Conservation (phyloP, 2,329 filamentous ascomycete genomes). For the Neobulgaria alba region DNA sequence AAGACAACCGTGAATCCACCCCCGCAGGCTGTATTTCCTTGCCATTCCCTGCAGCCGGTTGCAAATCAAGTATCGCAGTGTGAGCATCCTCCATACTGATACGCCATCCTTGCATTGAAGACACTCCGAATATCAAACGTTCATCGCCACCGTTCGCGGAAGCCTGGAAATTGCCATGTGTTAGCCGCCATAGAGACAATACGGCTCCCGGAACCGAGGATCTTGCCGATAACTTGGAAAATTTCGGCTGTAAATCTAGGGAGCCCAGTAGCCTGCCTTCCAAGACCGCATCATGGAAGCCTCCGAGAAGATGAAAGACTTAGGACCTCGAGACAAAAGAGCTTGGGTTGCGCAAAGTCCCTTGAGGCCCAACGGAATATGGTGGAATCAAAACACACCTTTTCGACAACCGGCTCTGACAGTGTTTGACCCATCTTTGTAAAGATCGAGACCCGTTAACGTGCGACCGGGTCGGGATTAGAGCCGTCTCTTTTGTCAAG, state of each 20-base stretch:
- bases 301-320: too few relatives aligned
- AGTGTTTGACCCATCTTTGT: slow-evolving; percentile 90
- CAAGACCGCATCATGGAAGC: too few relatives aligned
- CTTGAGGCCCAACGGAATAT: neutral
- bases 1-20: slow-evolving; percentile 67
- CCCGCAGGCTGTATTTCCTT: slow-evolving; percentile 47
- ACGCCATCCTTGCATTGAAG: slow-evolving; percentile 99
- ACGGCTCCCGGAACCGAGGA: slow-evolving; percentile 27
- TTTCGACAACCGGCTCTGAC: slow-evolving; percentile 97
- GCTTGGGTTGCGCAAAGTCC: neutral
- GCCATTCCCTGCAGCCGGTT: slow-evolving; percentile 42
- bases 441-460: slow-evolving; percentile 19
- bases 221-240: neutral
- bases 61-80: slow-evolving; percentile 79
- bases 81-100: slow-evolving; percentile 99
- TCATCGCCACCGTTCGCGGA: slow-evolving; percentile 91
- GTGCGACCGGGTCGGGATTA: slow-evolving; percentile 14
- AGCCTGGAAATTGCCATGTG: slow-evolving; percentile 55
- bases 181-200: slow-evolving; percentile 11
- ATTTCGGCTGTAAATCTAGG: too few relatives aligned
- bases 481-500: slow-evolving; percentile 8
- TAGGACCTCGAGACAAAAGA: neutral
- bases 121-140: slow-evolving; percentile 84
- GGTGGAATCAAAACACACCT: slow-evolving; percentile 54
- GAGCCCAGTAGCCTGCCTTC: too few relatives aligned